Percentiles rank a stretch among this genome's conserved stretches.
Evolutionary conservation across 1,139 yeast species (phyloP).

Genomic region (Meyerozyma sp.): DNA sequence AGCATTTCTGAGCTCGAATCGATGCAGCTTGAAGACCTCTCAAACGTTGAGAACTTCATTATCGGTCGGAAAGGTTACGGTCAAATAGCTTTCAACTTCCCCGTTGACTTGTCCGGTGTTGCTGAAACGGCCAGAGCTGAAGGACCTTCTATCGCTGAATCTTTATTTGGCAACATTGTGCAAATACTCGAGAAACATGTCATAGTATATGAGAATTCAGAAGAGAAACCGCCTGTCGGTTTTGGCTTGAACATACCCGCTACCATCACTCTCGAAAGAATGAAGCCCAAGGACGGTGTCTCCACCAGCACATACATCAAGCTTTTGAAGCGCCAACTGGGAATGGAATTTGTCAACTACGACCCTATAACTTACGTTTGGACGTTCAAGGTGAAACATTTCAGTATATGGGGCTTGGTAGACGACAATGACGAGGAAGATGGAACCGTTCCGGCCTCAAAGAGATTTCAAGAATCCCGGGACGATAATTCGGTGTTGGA

Average conservation of each 20-base stretch:
- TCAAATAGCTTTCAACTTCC: slow-evolving; percentile 62
- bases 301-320: slow-evolving; percentile 36
- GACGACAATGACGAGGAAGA: not conserved
- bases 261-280: slow-evolving; percentile 66
- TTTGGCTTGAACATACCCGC: slow-evolving; percentile 81
- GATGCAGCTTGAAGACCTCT: slow-evolving; percentile 46
- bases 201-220: slow-evolving; percentile 54
- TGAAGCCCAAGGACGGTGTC: slow-evolving; percentile 39
- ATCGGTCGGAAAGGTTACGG: slow-evolving; percentile 77
- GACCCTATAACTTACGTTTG: slow-evolving; percentile 73
- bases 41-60: slow-evolving; percentile 59
- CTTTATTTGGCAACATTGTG: slow-evolving; percentile 55
- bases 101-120: slow-evolving; percentile 63
- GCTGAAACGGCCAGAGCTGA: slow-evolving; percentile 26
- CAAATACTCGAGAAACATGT: slow-evolving; percentile 53
- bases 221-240: slow-evolving; percentile 64
- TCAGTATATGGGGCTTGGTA: slow-evolving; percentile 83
- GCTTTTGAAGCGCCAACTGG: slow-evolving; percentile 43
- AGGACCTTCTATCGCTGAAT: slow-evolving; percentile 17
- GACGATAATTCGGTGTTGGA: slow-evolving; percentile 20
- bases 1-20: slow-evolving; percentile 48
- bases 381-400: slow-evolving; percentile 85
- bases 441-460: not conserved
- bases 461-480: slow-evolving; percentile 16
- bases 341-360: slow-evolving; percentile 76